Evolutionary conservation across 306 rosid species (phyloP), one percentile per base, ranked within the genome.

Genomic region (Medicago ruthenica): DNA sequence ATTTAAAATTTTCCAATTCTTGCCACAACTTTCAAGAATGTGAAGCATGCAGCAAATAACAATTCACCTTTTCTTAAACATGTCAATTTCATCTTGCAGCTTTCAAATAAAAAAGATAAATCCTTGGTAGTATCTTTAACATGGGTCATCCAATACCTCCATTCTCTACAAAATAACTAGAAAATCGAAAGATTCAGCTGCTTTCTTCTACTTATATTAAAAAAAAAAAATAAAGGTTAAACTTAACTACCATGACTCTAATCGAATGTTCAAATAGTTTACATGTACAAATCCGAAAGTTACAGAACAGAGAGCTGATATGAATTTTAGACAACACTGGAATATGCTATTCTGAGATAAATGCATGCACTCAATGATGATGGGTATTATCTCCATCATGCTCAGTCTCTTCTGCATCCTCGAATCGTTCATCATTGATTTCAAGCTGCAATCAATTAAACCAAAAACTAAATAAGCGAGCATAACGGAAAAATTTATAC

Each of bases 361-460:
- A 67, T 16, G 44, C 47, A 44, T 60, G 44, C 55, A 65, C 53
- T 93, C 88, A 93, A 62, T 15, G 27, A 69, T 9, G 36, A 69
- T 9, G 93, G 58, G 78, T 58, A 40, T 68, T 51, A 45, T 86
- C 85, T 45, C 13, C 78, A 31, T 82, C 84, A 36, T 83, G 86
- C 76, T 83, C 88, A 80, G 79, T 85, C 85, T 91, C 97, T 64
- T 91, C 97, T 9, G 98, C 98, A 80, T 94, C 98, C 83, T 91
- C 97, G 58, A 89, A 94, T 44, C 96, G 88, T 48, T 81, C 84
- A 61, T 93, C 98, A 45, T 88, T 83, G 82, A 91, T 94, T 69
- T 85, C 93, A 83, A 94, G 98, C 98, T 94, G 85, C 80, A 79
- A 59, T 22, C 67, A 48, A 65, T 70, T 15, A 68, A 47, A 53